Evolutionary conservation across 441 rosid genomes (phyloP), one percentile per base, ranked within the genome.

Genomic region (Pelargonium australe): DNA sequence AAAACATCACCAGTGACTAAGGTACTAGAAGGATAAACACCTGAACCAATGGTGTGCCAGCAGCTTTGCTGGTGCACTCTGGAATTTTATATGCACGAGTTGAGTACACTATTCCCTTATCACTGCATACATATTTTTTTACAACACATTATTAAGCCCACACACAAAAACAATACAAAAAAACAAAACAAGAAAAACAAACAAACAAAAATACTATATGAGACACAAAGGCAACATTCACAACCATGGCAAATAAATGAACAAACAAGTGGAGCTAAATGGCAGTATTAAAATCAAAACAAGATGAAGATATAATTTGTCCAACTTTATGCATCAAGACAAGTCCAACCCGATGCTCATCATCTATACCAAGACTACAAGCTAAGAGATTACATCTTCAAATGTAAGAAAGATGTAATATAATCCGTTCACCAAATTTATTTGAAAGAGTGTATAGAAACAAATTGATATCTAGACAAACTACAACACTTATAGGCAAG

Each of bases 51-150:
- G 99, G 97, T 14, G 93, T 88, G 13, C 99, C 99, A 69, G 97
- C 97, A 65, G 99, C 97, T 79, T 78, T 83, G 65, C 96, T 85
- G 34, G 89, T 81, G 79, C 94, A 86, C 80, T 94, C 96, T 65
- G 99, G 92, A 72, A 91, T 91, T 85, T 91, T 94, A 77, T 86
- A 94, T 14, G 99, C 97, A 76, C 93, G 95, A 28, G 95, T 84
- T 62, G 99, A 88, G 83, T 91, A 91, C 62, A 94, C 99, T 71
- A 89, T 89, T 68, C 99, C 99, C 70, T 70, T 82, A 71, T 94
- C 97, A 75, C 97, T 94, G 88, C 72, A 71, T 65, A 74, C 67
- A 65, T 40, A 72, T 77, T 13, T 28, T 20, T 16, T 55, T n/a
- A 31, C 34, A 31, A 31, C 4, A 3, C 34, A 31, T 31, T 31